These are phyloP conservation scores for Sordariomycetes sp. DNA, from an alignment of 2,329 filamentous ascomycete genomes.

Conservation along the genomic window DNA sequence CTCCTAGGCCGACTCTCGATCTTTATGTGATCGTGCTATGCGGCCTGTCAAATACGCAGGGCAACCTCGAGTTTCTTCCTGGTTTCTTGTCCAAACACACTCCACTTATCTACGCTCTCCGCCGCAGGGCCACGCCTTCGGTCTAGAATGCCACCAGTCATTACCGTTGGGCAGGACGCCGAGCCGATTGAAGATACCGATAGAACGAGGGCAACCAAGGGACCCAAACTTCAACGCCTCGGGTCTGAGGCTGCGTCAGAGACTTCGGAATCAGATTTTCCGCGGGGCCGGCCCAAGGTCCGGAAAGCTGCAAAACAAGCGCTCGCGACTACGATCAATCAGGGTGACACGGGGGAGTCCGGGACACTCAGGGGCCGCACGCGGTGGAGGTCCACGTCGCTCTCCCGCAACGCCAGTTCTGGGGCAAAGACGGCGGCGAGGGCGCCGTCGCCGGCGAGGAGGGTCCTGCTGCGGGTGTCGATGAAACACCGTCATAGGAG, in stretches of 20 bases:
- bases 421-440: not conserved
- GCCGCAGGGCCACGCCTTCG: too few relatives aligned
- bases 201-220: not conserved
- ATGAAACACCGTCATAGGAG: not conserved
- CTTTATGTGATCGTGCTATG: not conserved
- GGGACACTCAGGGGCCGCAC: slow-evolving; percentile 1
- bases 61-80: not conserved
- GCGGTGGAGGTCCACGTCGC: slow-evolving; percentile 2
- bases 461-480: not conserved
- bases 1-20: not conserved
- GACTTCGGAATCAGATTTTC: not conserved
- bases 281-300: not conserved
- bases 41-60: not conserved
- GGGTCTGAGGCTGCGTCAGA: not conserved
- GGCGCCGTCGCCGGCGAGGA: not conserved
- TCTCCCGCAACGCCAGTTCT: not conserved
- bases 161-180: not conserved
- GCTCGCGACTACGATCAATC: not conserved
- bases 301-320: not conserved
- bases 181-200: not conserved
- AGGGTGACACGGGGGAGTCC: slow-evolving; percentile 1
- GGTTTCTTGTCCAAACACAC: not conserved
- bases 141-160: too few relatives aligned
- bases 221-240: not conserved
- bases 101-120: not conserved